Evolutionary conservation across 805 yeast genomes (phyloP).

Genomic region (Metschnikowia borealis): DNA sequence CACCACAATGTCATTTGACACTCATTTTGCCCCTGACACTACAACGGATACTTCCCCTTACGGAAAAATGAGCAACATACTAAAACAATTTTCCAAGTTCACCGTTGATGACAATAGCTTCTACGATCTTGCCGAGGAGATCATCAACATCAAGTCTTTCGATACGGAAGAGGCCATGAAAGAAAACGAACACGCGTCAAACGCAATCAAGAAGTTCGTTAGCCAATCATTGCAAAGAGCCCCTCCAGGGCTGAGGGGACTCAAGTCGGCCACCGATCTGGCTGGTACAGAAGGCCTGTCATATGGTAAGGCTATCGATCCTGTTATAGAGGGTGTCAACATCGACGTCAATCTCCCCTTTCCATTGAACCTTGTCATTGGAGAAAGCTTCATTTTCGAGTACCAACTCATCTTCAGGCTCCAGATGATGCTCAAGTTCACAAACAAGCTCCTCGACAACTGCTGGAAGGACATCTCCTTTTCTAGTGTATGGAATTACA

Average conservation of each 20-base stretch:
- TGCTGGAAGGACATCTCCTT: slow-evolving; percentile 63
- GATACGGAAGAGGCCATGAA: slow-evolving; percentile 49
- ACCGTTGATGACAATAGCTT: slow-evolving; percentile 44
- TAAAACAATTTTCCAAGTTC: slow-evolving; percentile 22
- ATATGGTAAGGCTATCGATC: slow-evolving; percentile 9
- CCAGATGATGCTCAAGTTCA: slow-evolving; percentile 56
- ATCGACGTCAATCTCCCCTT: slow-evolving; percentile 70
- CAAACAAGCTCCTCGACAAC: slow-evolving; percentile 54
- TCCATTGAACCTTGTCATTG: slow-evolving; percentile 75
- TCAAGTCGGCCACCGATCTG: slow-evolving; percentile 1
- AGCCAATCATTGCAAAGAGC: slow-evolving; percentile 14
- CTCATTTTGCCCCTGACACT: slow-evolving; percentile 2
- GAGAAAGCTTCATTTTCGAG: slow-evolving; percentile 66
- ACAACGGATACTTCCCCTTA: background rate
- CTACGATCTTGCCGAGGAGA: slow-evolving; percentile 43
- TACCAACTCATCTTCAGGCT: slow-evolving; percentile 79
- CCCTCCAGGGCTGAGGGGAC: slow-evolving; percentile 1
- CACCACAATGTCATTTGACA: slow-evolving; percentile 10
- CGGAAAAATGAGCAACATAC: background rate
- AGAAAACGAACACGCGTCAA: slow-evolving; percentile 14
- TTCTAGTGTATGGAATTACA: slow-evolving; percentile 63
- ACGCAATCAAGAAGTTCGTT: slow-evolving; percentile 14
- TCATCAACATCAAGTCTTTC: slow-evolving; percentile 50
- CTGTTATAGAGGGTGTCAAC: slow-evolving; percentile 49
- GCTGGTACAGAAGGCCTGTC: slow-evolving; percentile 6